Conservation (phyloP, 148 eudicot species). For the Fallopia convolvulus region DNA sequence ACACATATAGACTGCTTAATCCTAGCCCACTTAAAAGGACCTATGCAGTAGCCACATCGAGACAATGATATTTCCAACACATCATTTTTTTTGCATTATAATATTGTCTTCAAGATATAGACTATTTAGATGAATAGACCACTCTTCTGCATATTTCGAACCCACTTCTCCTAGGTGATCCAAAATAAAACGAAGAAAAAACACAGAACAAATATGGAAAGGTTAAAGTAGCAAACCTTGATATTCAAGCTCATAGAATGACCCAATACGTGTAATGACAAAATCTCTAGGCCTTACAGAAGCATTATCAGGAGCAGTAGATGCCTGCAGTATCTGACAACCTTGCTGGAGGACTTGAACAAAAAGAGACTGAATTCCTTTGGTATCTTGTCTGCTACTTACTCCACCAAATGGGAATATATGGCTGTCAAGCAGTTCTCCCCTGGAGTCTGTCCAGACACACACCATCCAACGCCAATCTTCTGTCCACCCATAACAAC, state of each 20-base stretch:
- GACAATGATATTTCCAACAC: background rate
- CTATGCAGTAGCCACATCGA: background rate
- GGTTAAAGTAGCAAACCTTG: conserved; percentile 50
- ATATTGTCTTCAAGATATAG: background rate
- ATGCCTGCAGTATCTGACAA: conserved; percentile 85
- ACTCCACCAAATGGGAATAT: conserved; percentile 95
- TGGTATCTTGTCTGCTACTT: conserved; percentile 97
- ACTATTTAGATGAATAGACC: background rate
- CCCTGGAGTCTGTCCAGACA: conserved; percentile 97
- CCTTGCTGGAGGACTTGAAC: conserved; percentile 97
- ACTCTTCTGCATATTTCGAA: background rate
- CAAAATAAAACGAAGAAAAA: background rate
- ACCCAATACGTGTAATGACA: conserved; percentile 87
- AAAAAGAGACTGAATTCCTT: conserved; percentile 90
- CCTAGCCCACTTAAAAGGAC: background rate
- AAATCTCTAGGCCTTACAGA: conserved; percentile 69
- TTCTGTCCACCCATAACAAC: conserved; percentile 99
- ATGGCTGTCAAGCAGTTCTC: conserved; percentile 87
- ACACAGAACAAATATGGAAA: background rate
- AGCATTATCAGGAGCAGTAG: conserved; percentile 55
- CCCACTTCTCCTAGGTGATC: background rate
- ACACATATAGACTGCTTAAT: background rate
- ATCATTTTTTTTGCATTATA: too few species aligned
- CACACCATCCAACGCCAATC: conserved; percentile 99
- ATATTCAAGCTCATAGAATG: conserved; percentile 88